Conservation (phyloP, 345 rosid genomes). For the Cardamine occulta region DNA sequence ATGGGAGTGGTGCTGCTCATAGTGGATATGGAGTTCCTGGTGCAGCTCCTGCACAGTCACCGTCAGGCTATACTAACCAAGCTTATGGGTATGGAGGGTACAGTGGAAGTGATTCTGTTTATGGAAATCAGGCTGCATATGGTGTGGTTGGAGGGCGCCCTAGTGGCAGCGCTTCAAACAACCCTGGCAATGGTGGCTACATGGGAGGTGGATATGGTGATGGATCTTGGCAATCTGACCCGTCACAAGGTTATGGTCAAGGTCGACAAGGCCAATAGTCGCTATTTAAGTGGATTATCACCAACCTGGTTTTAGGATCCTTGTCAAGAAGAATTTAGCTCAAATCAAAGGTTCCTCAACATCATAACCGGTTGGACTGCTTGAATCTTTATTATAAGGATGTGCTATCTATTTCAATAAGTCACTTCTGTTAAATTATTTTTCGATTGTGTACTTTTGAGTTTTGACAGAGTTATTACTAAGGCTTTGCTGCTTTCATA, state of each 20-base stretch:
- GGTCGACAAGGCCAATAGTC: conserved; percentile 68
- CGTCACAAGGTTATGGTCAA: conserved; percentile 69
- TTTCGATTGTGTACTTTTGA: conserved; percentile 59
- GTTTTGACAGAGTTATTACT: conserved; percentile 63
- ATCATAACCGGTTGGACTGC: conserved; percentile 73
- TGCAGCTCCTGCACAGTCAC: conserved; percentile 68
- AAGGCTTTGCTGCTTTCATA: conserved; percentile 41
- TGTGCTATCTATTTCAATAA: conserved; percentile 60
- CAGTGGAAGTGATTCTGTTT: conserved; percentile 71
- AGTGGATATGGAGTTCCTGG: conserved; percentile 56
- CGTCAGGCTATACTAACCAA: conserved; percentile 72
- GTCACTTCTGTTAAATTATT: conserved; percentile 51
- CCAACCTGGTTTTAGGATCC: conserved; percentile 33
- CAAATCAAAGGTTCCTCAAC: conserved; percentile 50
- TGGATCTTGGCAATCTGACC: conserved; percentile 73
- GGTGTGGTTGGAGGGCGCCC: conserved; percentile 72
- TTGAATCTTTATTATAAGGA: conserved; percentile 61
- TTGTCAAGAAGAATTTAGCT: conserved; percentile 43
- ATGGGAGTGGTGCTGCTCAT: conserved; percentile 69
- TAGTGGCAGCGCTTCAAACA: conserved; percentile 22
- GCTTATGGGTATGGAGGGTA: conserved; percentile 79
- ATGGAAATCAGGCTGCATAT: conserved; percentile 67
- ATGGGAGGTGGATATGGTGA: conserved; percentile 71
- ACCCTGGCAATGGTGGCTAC: conserved; percentile 57
- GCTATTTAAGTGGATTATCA: not conserved